Base-by-base conservation (phyloP, 2,329 filamentous ascomycete species). In the Coniochaeta sp. region DNA sequence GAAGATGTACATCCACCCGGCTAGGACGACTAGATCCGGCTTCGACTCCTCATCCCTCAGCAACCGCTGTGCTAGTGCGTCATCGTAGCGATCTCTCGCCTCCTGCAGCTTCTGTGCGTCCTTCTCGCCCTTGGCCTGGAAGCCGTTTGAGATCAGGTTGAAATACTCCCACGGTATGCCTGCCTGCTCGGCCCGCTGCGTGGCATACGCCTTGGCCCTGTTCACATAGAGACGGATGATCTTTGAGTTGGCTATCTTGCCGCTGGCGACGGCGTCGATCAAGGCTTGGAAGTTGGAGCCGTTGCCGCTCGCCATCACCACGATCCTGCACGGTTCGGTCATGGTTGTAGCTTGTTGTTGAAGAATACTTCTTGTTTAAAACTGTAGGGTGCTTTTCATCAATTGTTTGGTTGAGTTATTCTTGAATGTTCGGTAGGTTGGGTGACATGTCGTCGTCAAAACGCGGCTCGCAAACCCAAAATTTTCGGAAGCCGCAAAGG, bases 1-100 rank as follows among this genome's bases (percentile, higher is more conserved):
- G 56, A 96, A 82, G 60, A 96, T 88, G 71, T 95, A 88, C 91
- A 96, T 96, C 82, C 90, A 96, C 2, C 92, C 91, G 3, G 90
- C 88, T 65, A 92, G 89, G 9, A 95, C 88, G 56, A 96, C 85
- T 59, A 96, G 74, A 59, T 93, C 84, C 0, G 91, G 91, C 60
- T 74, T 74, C 63, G 88, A 82, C 4, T 74, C 71, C 2, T 69
- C 65, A 17, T 59, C 60, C 8, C 66, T 62, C 26, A 93, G 77
- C 58, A 96, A 81, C 62, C 88, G 79, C 47, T 81, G 73, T 0
- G 90, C 89, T 63, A 96, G 78, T 50, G 90, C 89, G 16, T 85
- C 82, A 71, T 96, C 91, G 72, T 95, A 96, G 59, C 79, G 79
- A 55, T 81, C 76, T 26, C 91, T 83, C 1, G 85, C 88, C 47